Base-by-base conservation (phyloP, 345 rosid genomes). In the Cardamine occulta region DNA sequence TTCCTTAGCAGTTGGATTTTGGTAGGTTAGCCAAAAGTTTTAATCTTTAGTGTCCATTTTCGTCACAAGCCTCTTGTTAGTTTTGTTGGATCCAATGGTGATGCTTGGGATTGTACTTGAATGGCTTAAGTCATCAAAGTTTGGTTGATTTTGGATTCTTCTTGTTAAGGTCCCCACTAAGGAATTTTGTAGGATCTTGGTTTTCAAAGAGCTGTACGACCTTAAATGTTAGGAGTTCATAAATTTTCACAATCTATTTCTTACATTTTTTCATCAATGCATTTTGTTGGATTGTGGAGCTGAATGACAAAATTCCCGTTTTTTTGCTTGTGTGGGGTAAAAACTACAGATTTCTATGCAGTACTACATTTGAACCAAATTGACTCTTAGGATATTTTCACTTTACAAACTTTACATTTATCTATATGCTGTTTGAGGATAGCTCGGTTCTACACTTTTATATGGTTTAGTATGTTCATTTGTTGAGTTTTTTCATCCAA, bases 91-190 rank as follows among this genome's bases (percentile, higher is more conserved):
- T 63, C 49, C 66, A 69, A 6, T 47, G 56, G 31, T 3, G 17
- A 14, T 53, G 28, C 31, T 62, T 62, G 58, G 51, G 58, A 76
- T 76, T 64, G 75, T 76, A 76, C 75, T 53, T n/a, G 40, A 23
- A 62, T 68, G 63, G 65, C 40, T 53, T 24, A 32, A 24, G 66
- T 69, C 75, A 69, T 45, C 62, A 35, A 26, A 47, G 72, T 77
- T 64, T 64, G 14, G 28, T 15, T 48, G 34, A 15, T 69, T 21
- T 76, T 66, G 72, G 76, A 64, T 47, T 77, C 17, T 49, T 71
- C 75, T 71, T 57, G 56, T 58, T 57, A 77, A 77, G 80, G 80
- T 77, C 76, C 80, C 73, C 72, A 77, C 76, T 18, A 6, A 57
- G 64, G 3, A 64, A 26, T 71, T 71, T 48, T 26, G n/a, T 55